Base-by-base conservation (phyloP, 2,329 filamentous ascomycete genomes). In the Rachicladosporium sp. region DNA sequence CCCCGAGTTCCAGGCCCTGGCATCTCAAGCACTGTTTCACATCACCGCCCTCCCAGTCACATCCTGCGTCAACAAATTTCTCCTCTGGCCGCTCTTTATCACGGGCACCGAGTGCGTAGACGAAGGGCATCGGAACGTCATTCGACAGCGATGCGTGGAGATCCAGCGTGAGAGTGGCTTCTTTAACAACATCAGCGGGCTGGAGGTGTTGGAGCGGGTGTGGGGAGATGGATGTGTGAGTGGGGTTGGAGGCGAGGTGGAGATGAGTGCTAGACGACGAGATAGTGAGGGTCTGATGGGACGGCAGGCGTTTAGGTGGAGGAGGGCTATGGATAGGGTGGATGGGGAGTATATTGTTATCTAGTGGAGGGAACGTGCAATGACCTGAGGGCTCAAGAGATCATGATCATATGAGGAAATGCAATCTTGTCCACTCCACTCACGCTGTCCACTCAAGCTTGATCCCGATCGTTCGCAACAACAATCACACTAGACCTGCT, bases 31-130 rank as follows among this genome's bases (percentile, higher is more conserved):
- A 1, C 73, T 95, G 31, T 82, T 79, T 61, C 89, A 93, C 62
- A 83, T 91, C 41, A 81, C 79, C 5, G 80, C 79, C 38, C 77
- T 95, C 30, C 78, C 84, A 45, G 72, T 79, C 3, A 81, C 73
- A 31, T 78, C 74, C 51, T 73, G 71, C 35, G 79, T 81, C 30
- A 82, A 93, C 61, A 93, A 94, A 56, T 94, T 93, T 58, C 66
- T 95, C 7, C 74, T 95, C 6, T 95, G 88, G 89, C 88, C 89
- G 2, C 71, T 95, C 3, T 94, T 95, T 58, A 81, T 95, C 38
- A 79, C 82, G 1, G 88, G 88, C 12, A 87, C 84, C 13, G 89
- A 95, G 64, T 93, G 86, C 52, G 80, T 91, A 46, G 81, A 85
- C 48, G 77, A 83, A 52, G 68, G 78, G 37, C 83, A 94, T 54